Base-by-base conservation (phyloP, 2,329 filamentous ascomycete species). In the Macrophomina pseudophaseolina region DNA sequence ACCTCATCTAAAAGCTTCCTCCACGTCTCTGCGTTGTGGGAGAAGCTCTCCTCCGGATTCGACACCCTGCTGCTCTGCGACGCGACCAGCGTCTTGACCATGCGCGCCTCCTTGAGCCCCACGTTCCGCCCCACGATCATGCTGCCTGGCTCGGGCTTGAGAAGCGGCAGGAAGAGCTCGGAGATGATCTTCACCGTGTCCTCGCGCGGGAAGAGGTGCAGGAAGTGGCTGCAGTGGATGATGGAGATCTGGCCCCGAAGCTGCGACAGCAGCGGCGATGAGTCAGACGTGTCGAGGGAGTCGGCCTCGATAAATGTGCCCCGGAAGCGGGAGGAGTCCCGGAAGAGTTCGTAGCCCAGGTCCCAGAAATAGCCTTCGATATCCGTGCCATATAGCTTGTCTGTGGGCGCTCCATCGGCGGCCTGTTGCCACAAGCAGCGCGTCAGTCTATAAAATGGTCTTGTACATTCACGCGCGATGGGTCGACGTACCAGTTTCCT, bases 121-220 rank as follows among this genome's bases (percentile, higher is more conserved):
- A 85, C 78, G 33, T 87, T 85, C 11, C 82, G 79, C 40, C 86
- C 85, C 63, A 85, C 81, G 35, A 88, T 81, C 70, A 85, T 78
- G 7, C 81, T 82, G 0, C 80, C 80, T 0, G 79, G 76, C 70
- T 80, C 78, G 18, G 74, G 71, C 9, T 69, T 69, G 16, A 79
- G 69, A 14, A 81, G 69, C 11, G 62, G 60, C 12, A 76, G 71
- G 0, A 78, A 69, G 5, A 71, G 70, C 64, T 76, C 76, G 12
- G 74, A 74, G n/a, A 75, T 74, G 5, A 80, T 70, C 12, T 70
- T 70, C 28, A 79, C 33, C 54, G 76, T 74, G 6, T 72, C 69
- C 4, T 78, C 71, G 67, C 75, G 78, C 42, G 71, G 72, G 67
- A 78, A 82, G 11, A 80, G 73, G 65, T 82, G 80, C 63, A 82